phyloP scores from a whole-genome alignment of 805 yeast genomes.

The Candida maltosa region DNA sequence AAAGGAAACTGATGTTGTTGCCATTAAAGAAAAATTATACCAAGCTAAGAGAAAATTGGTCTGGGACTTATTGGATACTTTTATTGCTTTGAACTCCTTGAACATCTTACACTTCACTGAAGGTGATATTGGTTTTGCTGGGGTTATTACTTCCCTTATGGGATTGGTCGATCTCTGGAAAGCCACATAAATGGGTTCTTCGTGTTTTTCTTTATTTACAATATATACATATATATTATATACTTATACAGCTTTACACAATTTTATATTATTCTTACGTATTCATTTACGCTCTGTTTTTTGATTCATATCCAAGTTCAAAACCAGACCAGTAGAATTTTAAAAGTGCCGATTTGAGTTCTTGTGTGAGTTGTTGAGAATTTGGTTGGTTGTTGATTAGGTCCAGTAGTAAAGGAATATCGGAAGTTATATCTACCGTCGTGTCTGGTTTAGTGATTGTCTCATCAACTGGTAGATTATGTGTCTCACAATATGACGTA shows the following conservation, averaged over 20 bases:
- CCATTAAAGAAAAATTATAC: slow-evolving; percentile 41
- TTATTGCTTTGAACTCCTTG: slow-evolving; percentile 72
- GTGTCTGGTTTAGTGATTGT: background rate
- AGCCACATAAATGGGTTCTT: slow-evolving; percentile 12
- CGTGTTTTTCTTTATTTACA: background rate
- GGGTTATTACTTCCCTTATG: slow-evolving; percentile 73
- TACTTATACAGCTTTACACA: background rate
- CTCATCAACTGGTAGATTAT: background rate
- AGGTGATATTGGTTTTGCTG: slow-evolving; percentile 80
- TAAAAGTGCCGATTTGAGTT: slow-evolving; percentile 22
- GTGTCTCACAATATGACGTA: background rate
- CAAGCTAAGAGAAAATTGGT: slow-evolving; percentile 59
- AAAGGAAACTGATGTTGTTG: slow-evolving; percentile 31
- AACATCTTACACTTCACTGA: slow-evolving; percentile 62
- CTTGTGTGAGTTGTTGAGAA: slow-evolving; percentile 14
- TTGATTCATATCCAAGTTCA: slow-evolving; percentile 15
- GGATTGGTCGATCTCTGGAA: slow-evolving; percentile 76
- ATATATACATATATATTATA: background rate
- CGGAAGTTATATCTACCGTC: slow-evolving; percentile 1
- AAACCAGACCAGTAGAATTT: slow-evolving; percentile 34
- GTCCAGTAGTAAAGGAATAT: slow-evolving; percentile 13
- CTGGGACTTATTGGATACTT: slow-evolving; percentile 73
- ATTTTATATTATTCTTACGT: background rate
- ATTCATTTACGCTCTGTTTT: background rate
- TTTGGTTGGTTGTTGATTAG: slow-evolving; percentile 15